Evolutionary conservation across 2,329 filamentous ascomycete species (phyloP).

Genomic region (Remersonia thermophila): DNA sequence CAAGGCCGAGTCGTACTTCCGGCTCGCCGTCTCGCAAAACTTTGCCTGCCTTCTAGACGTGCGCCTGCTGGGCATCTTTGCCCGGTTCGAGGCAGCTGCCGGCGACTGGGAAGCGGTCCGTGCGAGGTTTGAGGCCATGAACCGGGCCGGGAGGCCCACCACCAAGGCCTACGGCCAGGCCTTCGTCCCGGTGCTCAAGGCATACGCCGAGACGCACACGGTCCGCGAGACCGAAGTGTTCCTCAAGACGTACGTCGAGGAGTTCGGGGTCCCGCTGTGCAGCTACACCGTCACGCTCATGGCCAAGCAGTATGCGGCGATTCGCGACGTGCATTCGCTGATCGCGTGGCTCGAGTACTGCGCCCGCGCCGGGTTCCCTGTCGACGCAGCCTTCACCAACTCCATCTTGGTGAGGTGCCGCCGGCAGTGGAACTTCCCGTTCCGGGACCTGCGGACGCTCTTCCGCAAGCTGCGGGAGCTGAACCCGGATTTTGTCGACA

Average conservation of each 20-base stretch:
- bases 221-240: slow-evolving; percentile 29
- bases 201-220: slow-evolving; percentile 27
- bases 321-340: slow-evolving; percentile 27
- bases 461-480: slow-evolving; percentile 23
- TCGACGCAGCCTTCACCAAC: slow-evolving; percentile 27
- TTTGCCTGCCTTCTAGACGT: slow-evolving; percentile 21
- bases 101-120: slow-evolving; percentile 31
- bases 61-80: slow-evolving; percentile 25
- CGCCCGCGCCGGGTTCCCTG: slow-evolving; percentile 22
- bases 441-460: slow-evolving; percentile 23
- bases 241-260: slow-evolving; percentile 24
- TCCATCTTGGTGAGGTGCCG: slow-evolving; percentile 28
- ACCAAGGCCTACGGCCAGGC: slow-evolving; percentile 19
- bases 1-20: slow-evolving; percentile 22
- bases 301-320: slow-evolving; percentile 30
- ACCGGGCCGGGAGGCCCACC: slow-evolving; percentile 9
- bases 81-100: slow-evolving; percentile 24
- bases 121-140: slow-evolving; percentile 21
- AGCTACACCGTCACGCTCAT: slow-evolving; percentile 29
- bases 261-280: slow-evolving; percentile 25
- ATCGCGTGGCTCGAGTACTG: slow-evolving; percentile 31
- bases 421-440: slow-evolving; percentile 26
- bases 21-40: slow-evolving; percentile 17
- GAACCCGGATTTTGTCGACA: slow-evolving; percentile 23
- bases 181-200: slow-evolving; percentile 28